phyloP scores from a whole-genome alignment of 306 rosid genomes.

The Senna siamea region DNA sequence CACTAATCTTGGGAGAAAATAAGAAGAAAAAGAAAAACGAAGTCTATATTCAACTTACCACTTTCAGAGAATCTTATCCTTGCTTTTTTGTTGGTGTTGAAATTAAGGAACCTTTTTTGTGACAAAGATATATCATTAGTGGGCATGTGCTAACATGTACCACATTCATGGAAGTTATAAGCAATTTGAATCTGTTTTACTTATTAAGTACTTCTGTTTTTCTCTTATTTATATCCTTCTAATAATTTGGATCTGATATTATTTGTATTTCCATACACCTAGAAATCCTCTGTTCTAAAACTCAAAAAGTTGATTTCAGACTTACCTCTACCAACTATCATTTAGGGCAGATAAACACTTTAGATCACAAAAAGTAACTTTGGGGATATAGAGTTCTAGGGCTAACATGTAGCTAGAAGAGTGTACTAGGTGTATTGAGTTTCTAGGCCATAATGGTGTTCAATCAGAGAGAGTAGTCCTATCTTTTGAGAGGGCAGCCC shows the following conservation, averaged over 20 bases:
- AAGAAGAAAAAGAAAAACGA: too few relatives aligned
- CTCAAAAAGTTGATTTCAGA: not conserved
- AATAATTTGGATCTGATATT: not conserved
- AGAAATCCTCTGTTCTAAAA: not conserved
- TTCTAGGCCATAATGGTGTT: not conserved
- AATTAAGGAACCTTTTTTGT: not conserved
- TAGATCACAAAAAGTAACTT: not conserved
- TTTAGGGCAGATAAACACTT: too few relatives aligned
- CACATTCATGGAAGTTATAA: not conserved
- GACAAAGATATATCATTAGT: conserved; percentile 9
- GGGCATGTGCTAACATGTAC: conserved; percentile 4
- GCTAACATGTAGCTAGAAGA: not conserved
- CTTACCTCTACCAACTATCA: not conserved
- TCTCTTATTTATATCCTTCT: not conserved
- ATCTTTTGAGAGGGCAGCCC: not conserved
- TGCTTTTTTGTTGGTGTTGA: conserved; percentile 21
- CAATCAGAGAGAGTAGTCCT: not conserved
- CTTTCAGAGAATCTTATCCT: conserved; percentile 34
- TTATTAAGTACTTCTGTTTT: not conserved
- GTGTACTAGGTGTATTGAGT: not conserved
- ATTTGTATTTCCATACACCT: not conserved
- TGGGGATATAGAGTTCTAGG: not conserved
- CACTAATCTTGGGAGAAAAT: too few relatives aligned
- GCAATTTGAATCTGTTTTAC: conserved; percentile 4
- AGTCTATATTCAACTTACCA: conserved; percentile 24